A percentile compares a stretch with the other conserved stretches of the same genome.
These are phyloP conservation scores for Massarina eburnea DNA, from an alignment of 2,329 filamentous ascomycete species.

Conservation along the genomic window DNA sequence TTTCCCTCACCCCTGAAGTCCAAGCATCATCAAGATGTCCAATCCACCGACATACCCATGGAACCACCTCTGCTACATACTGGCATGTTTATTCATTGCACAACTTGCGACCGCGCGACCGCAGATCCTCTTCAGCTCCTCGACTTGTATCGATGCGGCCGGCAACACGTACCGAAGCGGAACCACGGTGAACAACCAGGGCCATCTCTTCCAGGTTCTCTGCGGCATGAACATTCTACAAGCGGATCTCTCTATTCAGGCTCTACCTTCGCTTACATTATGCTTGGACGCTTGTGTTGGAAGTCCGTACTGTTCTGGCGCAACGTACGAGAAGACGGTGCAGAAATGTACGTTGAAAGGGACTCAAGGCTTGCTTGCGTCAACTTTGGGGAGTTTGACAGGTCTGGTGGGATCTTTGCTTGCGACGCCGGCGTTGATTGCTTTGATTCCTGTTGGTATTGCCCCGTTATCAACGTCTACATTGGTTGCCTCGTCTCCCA, in stretches of 20 bases:
- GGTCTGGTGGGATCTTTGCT: background rate
- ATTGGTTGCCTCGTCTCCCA: background rate
- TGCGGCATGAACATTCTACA: constrained; percentile 10
- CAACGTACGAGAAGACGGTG: constrained; percentile 8
- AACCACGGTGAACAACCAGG: constrained; percentile 1
- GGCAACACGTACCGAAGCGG: constrained; percentile 12
- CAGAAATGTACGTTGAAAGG: constrained; percentile 12
- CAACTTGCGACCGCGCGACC: constrained; percentile 5
- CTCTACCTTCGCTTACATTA: constrained; percentile 2
- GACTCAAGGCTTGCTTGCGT: background rate
- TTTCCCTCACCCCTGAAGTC: background rate
- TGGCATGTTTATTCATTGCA: constrained; percentile 2
- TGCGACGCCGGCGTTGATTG: constrained; percentile 1
- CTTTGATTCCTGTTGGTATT: constrained; percentile 1
- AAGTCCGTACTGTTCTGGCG: constrained; percentile 9
- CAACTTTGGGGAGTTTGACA: background rate
- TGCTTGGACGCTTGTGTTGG: constrained; percentile 9
- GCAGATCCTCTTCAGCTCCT: constrained; percentile 5
- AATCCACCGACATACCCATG: background rate
- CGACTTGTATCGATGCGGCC: constrained; percentile 13
- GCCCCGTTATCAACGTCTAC: background rate
- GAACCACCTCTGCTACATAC: background rate
- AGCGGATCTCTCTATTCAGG: background rate
- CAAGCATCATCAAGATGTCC: background rate
- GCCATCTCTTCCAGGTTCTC: constrained; percentile 11